phyloP scores from a whole-genome alignment of 257 asterid species.

The Salvia rosmarinus region DNA sequence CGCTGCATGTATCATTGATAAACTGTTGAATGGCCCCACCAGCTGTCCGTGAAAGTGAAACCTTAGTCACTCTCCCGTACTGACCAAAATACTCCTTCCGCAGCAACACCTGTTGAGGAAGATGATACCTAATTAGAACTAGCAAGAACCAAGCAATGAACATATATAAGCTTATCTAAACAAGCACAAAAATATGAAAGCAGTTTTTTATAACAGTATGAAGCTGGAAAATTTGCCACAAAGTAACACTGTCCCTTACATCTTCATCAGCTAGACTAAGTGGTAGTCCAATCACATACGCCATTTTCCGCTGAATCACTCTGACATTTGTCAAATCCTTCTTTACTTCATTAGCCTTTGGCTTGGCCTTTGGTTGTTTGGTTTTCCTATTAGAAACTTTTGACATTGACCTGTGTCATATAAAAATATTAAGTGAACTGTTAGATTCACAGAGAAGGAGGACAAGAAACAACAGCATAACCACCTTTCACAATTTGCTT shows the following conservation, averaged over 20 bases:
- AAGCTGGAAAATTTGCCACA: background rate
- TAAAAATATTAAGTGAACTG: constrained; percentile 21
- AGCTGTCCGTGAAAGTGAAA: constrained; percentile 90
- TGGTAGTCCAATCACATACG: constrained; percentile 91
- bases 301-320: constrained; percentile 95
- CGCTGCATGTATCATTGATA: constrained; percentile 83
- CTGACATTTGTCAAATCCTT: constrained; percentile 84
- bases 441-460: constrained; percentile 26
- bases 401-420: constrained; percentile 51
- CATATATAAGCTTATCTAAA: constrained; percentile 13
- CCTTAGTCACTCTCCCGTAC: constrained; percentile 85
- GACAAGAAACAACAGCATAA: constrained; percentile 21
- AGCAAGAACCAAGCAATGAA: constrained; percentile 22
- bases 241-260: constrained; percentile 49
- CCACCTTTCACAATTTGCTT: constrained; percentile 79
- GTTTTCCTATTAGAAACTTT: constrained; percentile 60
- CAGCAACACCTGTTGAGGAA: constrained; percentile 63
- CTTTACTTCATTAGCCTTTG: constrained; percentile 73
- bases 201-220: constrained; percentile 10
- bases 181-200: background rate
- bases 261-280: constrained; percentile 92
- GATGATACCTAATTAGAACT: constrained; percentile 29
- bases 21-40: constrained; percentile 93
- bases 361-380: constrained; percentile 80
- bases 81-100: constrained; percentile 91